Evolutionary conservation across 2,329 filamentous ascomycete genomes (phyloP), one percentile per base, ranked within the genome.

Genomic region (Sclerotinia trifoliorum): DNA sequence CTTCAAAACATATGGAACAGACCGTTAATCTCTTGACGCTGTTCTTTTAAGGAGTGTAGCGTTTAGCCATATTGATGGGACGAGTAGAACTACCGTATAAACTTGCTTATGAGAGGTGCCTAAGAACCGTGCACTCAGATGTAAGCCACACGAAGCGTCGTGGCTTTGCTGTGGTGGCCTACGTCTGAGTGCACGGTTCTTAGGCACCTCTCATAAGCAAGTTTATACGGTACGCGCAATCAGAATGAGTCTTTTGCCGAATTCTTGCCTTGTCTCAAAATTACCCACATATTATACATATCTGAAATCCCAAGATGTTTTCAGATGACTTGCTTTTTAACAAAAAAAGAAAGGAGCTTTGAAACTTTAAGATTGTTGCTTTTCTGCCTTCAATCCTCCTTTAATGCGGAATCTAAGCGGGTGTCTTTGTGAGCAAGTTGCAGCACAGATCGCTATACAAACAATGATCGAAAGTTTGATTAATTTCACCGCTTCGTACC

Each of bases 351-450:
- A 29, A 19, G 4, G 21, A 26, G 17, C 54, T 24, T 8, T 13
- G 5, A 11, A 39, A 39, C 13, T 26, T 62, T 39, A 21, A 39
- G 6, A 26, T 39, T 26, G 15, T 26, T 58, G 5, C 5, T 19
- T 39, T 51, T 51, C 46, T 62, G 46, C 15, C 46, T 63, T 35
- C 29, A 63, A 63, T 63, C 60, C 60, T 52, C 13, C 3, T 13
- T 26, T 26, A 21, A 63, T 39, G 21, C 39, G 32, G 46, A 51
- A 39, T 56, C 52, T 35, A 35, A 10, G 10, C 19, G 6, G 32
- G 19, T 11, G 13, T 35, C 46, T 51, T 32, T 62, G 46, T 51
- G 46, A 51, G 48, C 46, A 39, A 63, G 60, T 63, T 63, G 60
- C 60, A 39, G 46, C 46, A 63, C 48, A 51, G 60, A 63, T 51